phyloP scores from a whole-genome alignment of 2,329 filamentous ascomycete species.

The Leptosphaerulina australis region DNA sequence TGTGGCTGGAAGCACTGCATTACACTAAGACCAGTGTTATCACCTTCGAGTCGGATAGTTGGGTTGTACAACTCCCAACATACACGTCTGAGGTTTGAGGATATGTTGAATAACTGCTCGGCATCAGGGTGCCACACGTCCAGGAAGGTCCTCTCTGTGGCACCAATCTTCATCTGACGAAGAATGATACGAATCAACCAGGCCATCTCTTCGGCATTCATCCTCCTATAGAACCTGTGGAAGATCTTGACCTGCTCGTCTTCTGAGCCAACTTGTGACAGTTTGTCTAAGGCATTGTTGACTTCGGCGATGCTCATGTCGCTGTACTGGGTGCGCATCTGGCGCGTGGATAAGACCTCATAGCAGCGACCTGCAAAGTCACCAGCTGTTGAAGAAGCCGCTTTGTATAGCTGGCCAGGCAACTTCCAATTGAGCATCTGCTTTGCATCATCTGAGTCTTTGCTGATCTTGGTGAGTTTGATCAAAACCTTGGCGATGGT shows the following conservation, averaged over 20 bases:
- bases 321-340: constrained; percentile 74
- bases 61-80: constrained; percentile 92
- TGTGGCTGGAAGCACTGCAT: constrained; percentile 98
- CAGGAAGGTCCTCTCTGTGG: constrained; percentile 87
- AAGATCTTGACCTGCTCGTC: constrained; percentile 83
- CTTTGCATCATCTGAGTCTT: constrained; percentile 85
- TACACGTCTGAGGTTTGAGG: constrained; percentile 84
- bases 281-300: constrained; percentile 79
- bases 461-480: constrained; percentile 89
- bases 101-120: constrained; percentile 76
- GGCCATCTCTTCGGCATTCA: constrained; percentile 92
- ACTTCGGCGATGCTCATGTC: constrained; percentile 87
- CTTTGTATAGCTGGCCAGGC: constrained; percentile 64
- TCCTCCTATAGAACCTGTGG: constrained; percentile 80
- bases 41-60: constrained; percentile 71
- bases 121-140: constrained; percentile 65
- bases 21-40: constrained; percentile 74
- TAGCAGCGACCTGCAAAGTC: constrained; percentile 92
- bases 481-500: constrained; percentile 89
- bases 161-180: constrained; percentile 75
- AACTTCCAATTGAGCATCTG: constrained; percentile 91
- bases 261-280: constrained; percentile 78
- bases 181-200: constrained; percentile 96
- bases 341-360: constrained; percentile 83
- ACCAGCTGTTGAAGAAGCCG: constrained; percentile 67